A percentile compares a stretch with the other conserved stretches of the same genome.
These are phyloP conservation scores for Chaetoceros tenuissimus DNA, from an alignment of 108 stramenopile species.

Conservation along the genomic window DNA sequence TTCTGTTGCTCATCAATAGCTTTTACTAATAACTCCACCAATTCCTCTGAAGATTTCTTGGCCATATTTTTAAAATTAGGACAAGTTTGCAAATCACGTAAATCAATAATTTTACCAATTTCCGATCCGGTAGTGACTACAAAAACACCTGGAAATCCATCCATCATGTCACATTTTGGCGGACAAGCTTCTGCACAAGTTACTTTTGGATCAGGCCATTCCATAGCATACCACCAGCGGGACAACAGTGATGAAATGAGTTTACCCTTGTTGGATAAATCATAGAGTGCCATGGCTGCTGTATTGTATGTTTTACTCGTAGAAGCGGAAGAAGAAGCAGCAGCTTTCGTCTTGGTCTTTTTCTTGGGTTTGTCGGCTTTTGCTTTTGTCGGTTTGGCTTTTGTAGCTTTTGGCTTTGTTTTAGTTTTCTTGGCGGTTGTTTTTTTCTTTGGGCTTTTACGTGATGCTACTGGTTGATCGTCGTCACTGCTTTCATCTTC, in stretches of 20 bases:
- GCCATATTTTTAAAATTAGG: conserved; percentile 70
- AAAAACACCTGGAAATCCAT: conserved; percentile 92
- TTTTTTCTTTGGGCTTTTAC: conserved; percentile 19
- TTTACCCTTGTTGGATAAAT: conserved; percentile 62
- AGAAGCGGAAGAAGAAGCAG: conserved; percentile 5
- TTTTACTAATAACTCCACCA: conserved; percentile 48
- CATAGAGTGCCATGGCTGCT: conserved; percentile 26
- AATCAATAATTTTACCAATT: conserved; percentile 69
- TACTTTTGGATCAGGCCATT: conserved; percentile 81
- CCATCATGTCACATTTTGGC: conserved; percentile 81
- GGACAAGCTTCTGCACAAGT: conserved; percentile 33
- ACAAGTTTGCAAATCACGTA: conserved; percentile 38
- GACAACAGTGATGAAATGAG: conserved; percentile 79
- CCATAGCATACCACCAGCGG: conserved; percentile 95
- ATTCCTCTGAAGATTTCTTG: conserved; percentile 51
- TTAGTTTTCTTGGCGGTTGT: conserved; percentile 6
- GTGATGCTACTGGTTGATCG: conserved; percentile 21
- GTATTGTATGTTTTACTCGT: conserved; percentile 33
- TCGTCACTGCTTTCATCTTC: conserved; percentile 9
- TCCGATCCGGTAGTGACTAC: conserved; percentile 69
- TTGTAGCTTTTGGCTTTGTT: conserved; percentile 21
- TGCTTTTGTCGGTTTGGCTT: conserved; percentile 8
- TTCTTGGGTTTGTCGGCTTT: conserved; percentile 19
- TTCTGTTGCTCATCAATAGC: conserved; percentile 65
- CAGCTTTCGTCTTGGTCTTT: conserved; percentile 15